Base-by-base conservation (phyloP, 371 early-diverging fungal genomes). In the Lichtheimia hyalospora region DNA sequence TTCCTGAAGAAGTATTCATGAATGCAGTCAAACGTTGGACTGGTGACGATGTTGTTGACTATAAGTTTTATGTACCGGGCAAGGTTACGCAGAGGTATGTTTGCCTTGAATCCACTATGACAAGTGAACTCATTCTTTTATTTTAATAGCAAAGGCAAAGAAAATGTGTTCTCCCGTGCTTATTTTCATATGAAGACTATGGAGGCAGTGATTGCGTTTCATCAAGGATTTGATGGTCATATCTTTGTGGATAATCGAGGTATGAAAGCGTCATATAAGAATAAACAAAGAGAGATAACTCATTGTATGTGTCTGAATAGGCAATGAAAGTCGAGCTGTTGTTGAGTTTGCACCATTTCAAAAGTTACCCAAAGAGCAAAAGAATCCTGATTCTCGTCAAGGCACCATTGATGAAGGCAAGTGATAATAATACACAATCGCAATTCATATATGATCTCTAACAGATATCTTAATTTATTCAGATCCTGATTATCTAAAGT, bases 341-440 rank as follows among this genome's bases (percentile, higher is more conserved):
- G 92, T 94, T 0, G 94, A 94, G 59, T 87, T 92, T 69, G 91
- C 93, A 4, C 89, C 89, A 14, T 94, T 84, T 62, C 93, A 92
- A 69, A 84, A 85, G 63, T 62, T 84, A 20, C 91, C 92, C 15
- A 88, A 84, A 59, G 85, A 83, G 25, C 81, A 74, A 59, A 84
- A 83, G 62, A 83, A 85, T 52, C 60, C 68, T 0, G 91, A 94
- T 66, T 57, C 84, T n/a, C 75, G 89, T 44, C 84, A 87, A 66
- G 91, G 88, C 28, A 91, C 93, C 0, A 87, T 94, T 51, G 89
- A 92, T 49, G 67, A 84, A 59, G 92, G 90, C 88, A 72, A 61
- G 27, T 40, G 20, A 6, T 20, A 53, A 14, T 5, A 5, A 46
- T 6, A 46, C 21, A 46, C 5, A 0, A 46, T n/a, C 46, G 16